Percentiles rank a stretch among this genome's conserved stretches.
Evolutionary conservation across 202 grass and related monocot species (phyloP).

Genomic region (Tripidium arundinaceum): DNA sequence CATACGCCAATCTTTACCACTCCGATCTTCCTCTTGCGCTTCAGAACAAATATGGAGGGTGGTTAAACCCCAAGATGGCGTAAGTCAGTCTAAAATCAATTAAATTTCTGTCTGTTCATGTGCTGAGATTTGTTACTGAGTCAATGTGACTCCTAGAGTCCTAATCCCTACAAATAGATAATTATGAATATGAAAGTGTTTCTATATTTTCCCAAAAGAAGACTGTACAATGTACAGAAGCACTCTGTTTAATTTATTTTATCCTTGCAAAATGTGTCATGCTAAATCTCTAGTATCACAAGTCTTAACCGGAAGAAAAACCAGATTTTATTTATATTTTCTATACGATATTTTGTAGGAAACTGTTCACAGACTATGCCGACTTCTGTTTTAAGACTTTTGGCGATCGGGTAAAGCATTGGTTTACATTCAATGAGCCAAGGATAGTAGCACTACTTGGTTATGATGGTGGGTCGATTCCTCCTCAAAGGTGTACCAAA

Average conservation of each 20-base stretch:
- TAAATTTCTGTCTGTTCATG: not conserved
- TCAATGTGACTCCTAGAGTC: not conserved
- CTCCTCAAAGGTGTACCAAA: slow-evolving; percentile 63
- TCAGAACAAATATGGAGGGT: slow-evolving; percentile 66
- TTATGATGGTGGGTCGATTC: slow-evolving; percentile 48
- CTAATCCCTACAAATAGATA: not conserved
- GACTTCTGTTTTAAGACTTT: slow-evolving; percentile 87
- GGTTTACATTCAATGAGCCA: slow-evolving; percentile 91
- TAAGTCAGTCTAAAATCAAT: slow-evolving; percentile 43
- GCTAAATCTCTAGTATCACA: slow-evolving; percentile 5
- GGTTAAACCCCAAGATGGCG: slow-evolving; percentile 61
- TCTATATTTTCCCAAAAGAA: slow-evolving; percentile 6
- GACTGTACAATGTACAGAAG: not conserved
- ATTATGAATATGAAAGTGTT: not conserved
- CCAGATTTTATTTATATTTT: not conserved
- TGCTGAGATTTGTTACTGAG: not conserved
- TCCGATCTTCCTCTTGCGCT: slow-evolving; percentile 72
- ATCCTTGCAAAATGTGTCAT: too few species aligned
- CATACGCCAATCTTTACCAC: slow-evolving; percentile 76
- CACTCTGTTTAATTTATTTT: too few species aligned
- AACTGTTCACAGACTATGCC: slow-evolving; percentile 54
- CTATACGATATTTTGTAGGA: slow-evolving; percentile 42
- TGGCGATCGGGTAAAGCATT: slow-evolving; percentile 82
- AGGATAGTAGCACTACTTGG: slow-evolving; percentile 58
- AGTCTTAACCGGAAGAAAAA: not conserved